Base-by-base conservation (phyloP, 2,329 filamentous ascomycete genomes). In the Epichloe gansuensis region DNA sequence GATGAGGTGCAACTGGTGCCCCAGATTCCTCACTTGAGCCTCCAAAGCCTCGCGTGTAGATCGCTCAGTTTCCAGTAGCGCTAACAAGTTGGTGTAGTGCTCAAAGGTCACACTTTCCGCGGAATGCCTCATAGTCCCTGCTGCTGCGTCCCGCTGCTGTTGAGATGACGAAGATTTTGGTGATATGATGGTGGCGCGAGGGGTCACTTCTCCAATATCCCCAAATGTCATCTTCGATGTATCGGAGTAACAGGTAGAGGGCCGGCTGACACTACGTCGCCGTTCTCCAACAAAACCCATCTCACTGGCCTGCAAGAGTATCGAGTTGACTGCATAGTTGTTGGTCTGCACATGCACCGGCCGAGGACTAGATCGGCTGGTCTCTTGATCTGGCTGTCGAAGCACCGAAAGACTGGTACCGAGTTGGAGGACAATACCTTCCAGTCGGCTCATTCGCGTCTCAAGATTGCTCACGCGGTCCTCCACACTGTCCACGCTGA, bases 1-100 rank as follows among this genome's bases (percentile, higher is more conserved):
- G 46, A 78, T 58, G 9, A 72, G 62, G 56, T 74, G 73, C 46
- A 81, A 57, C 43, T 73, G 72, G 36, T 74, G 72, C 23, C 69
- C 71, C 5, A 84, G 67, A 42, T 70, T 73, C 52, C 70, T 74
- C 35, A 84, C 77, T 53, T 81, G 72, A 2, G 68, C 66, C 61
- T 83, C 81, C 4, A 84, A 71, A 4, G 72, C 68, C 52, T 74
- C 69, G 5, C 81, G 72, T 5, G 76, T 76, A 1, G 71, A 71
- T 27, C 79, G 77, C 61, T 84, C 81, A 1, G 71, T 70, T 52
- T 80, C 71, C 27, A 84, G 68, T 51, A 82, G 69, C 15, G 72
- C 68, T 31, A 75, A 62, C 15, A 83, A 67, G 2, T 69, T 71
- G 6, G 68, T 68, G 54, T 77, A 77, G 48, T 78, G 72, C 47